phyloP scores from a whole-genome alignment of 306 rosid species.

The Alnus glutinosa region DNA sequence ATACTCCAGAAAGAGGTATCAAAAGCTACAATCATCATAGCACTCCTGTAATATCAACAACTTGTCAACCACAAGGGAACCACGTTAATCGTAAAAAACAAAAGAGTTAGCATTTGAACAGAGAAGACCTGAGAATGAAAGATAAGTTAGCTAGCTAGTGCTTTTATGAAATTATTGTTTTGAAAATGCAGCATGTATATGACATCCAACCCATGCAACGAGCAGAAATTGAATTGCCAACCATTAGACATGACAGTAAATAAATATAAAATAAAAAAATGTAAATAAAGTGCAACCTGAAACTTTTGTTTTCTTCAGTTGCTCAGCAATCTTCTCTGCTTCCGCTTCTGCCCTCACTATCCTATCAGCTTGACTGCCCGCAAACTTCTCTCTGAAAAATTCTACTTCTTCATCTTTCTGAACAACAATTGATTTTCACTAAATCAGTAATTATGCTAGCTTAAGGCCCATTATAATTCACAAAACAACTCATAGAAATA shows the following conservation, averaged over 20 bases:
- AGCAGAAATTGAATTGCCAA: not conserved
- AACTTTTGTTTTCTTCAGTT: slow-evolving; percentile 56
- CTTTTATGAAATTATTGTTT: not conserved
- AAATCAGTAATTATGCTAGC: slow-evolving; percentile 14
- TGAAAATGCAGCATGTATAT: not conserved
- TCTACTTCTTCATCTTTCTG: slow-evolving; percentile 95
- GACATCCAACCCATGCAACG: not conserved
- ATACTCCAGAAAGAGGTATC: not conserved
- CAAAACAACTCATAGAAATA: slow-evolving; percentile 2
- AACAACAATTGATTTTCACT: slow-evolving; percentile 21
- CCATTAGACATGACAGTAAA: not conserved
- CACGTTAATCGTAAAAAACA: not conserved
- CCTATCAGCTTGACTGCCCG: slow-evolving; percentile 97
- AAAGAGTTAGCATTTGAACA: not conserved
- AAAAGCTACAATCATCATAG: not conserved
- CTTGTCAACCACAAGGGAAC: not conserved
- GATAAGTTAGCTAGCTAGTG: not conserved
- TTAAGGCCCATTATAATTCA: slow-evolving; percentile 1
- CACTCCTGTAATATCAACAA: not conserved
- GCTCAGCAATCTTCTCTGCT: slow-evolving; percentile 67
- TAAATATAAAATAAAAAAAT: not conserved
- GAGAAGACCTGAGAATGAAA: not conserved
- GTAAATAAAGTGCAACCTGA: slow-evolving; percentile 3
- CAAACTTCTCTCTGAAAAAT: slow-evolving; percentile 62
- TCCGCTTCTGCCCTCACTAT: slow-evolving; percentile 79